phyloP scores from a whole-genome alignment of 805 yeast genomes.

The Candida ulmi region DNA sequence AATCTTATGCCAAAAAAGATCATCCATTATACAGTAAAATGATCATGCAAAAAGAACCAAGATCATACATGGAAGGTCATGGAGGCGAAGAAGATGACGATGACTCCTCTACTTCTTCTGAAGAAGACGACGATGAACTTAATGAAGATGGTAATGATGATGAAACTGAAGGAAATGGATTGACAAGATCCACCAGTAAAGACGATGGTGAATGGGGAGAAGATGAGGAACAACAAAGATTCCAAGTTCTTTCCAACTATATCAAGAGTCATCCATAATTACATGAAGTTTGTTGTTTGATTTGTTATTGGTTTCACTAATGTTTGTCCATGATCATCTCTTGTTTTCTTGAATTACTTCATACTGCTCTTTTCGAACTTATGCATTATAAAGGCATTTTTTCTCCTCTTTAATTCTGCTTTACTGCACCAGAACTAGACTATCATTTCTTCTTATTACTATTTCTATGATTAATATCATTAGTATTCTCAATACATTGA shows the following conservation, averaged over 20 bases:
- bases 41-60: slow-evolving; percentile 20
- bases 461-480: too few species aligned
- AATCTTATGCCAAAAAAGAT: slow-evolving; percentile 56
- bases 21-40: slow-evolving; percentile 49
- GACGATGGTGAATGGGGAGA: slow-evolving; percentile 31
- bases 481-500: too few species aligned
- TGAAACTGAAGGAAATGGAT: slow-evolving; percentile 26
- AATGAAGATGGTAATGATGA: slow-evolving; percentile 17
- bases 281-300: too few species aligned
- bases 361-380: too few species aligned
- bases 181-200: slow-evolving; percentile 31
- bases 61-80: slow-evolving; percentile 15
- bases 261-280: slow-evolving; percentile 19
- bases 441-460: too few species aligned
- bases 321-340: too few species aligned
- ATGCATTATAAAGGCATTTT: too few species aligned
- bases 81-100: slow-evolving; percentile 21
- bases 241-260: slow-evolving; percentile 25
- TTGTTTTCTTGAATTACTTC: too few species aligned
- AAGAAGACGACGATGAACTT: slow-evolving; percentile 12
- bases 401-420: too few species aligned
- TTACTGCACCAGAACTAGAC: too few species aligned
- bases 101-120: slow-evolving; percentile 13
- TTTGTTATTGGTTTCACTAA: too few species aligned
- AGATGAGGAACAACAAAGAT: slow-evolving; percentile 26